Percentiles rank a stretch among this genome's conserved stretches.
Conservation (phyloP, 2,329 filamentous ascomycete genomes). For the Ophiostoma fasciatum region DNA sequence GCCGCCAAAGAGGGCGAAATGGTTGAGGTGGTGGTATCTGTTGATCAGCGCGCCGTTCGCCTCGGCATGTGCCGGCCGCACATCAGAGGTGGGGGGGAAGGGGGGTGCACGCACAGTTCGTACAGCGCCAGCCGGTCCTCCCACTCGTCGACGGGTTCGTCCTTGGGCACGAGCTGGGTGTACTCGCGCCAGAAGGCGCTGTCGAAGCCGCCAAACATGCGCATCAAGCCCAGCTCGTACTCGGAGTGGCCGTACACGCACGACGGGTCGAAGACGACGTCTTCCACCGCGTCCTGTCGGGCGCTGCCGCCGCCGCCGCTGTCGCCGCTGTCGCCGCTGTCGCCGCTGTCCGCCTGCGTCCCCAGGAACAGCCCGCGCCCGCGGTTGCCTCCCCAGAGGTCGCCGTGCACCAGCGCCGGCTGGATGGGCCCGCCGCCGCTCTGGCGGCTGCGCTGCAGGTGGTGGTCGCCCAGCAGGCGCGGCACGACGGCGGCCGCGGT, state of each 20-base stretch:
- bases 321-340: constrained; percentile 5
- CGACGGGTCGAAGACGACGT: constrained; percentile 72
- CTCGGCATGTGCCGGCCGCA: too few species aligned
- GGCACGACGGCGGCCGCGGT: constrained; percentile 56
- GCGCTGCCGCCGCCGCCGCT: constrained; percentile 21
- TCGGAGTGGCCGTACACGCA: constrained; percentile 76
- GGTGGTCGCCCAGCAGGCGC: constrained; percentile 52
- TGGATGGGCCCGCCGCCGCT: constrained; percentile 33
- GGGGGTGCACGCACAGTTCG: constrained; percentile 51
- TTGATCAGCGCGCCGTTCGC: neutral
- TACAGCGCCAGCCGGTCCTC: constrained; percentile 72
- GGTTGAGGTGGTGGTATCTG: constrained; percentile 83
- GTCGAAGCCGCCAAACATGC: constrained; percentile 87
- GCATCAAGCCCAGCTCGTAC: constrained; percentile 88
- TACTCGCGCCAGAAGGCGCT: constrained; percentile 62
- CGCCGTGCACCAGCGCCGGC: constrained; percentile 80
- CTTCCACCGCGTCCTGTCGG: constrained; percentile 39
- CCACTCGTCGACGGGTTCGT: constrained; percentile 69
- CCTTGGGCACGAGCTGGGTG: constrained; percentile 56
- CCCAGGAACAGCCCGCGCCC: constrained; percentile 45
- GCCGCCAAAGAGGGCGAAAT: constrained; percentile 71
- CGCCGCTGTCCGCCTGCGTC: constrained; percentile 13
- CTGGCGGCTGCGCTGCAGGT: constrained; percentile 26
- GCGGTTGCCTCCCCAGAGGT: constrained; percentile 87
- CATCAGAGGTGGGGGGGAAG: neutral